Evolutionary conservation across 2,329 filamentous ascomycete genomes (phyloP), one percentile per base, ranked within the genome.

Genomic region (Fusarium sp.): DNA sequence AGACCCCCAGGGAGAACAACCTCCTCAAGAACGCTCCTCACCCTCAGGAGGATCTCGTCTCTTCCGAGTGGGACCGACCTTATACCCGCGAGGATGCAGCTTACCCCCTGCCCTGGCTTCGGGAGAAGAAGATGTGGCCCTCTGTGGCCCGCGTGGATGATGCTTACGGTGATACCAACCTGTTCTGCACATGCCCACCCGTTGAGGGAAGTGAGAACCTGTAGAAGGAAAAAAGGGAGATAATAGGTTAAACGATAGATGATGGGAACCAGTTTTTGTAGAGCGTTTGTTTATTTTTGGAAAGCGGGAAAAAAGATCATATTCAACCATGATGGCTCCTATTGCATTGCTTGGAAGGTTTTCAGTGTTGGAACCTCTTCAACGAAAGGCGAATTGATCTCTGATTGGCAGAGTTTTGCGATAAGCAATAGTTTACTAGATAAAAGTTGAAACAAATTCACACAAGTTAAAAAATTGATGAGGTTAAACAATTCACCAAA

Each of bases 41-140:
- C 85, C 93, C 93, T 1, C 92, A 95, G 84, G 90, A 92, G 57
- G 96, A 98, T 81, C 85, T 98, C 27, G 86, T 98, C 57, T 81
- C 88, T 1, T 89, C 89, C 4, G 73, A 75, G 54, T 98, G 96
- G 96, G 88, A 94, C 75, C 88, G 96, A n/a, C 87, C 90, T 2
- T 98, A 98, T 82, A 90, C 87, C 2, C 87, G 95, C 33, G 93
- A 97, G 85, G 88, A 92, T 84, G 96, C 96, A 1, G 96, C 95
- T 1, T 98, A 97, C 82, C 96, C 96, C 18, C 82, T 97, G 71
- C 87, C 91, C 1, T 98, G 90, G 85, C 85, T 98, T 71, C 89
- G 90, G 82, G 94, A 97, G 89, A 98, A 97, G 92, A 98, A 98
- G 88, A 98, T 98, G 86, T 98, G 96, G 96, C 95, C 96, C 0